Base-by-base conservation (phyloP, 192 early-diverging fungal species). In the Helicostylum pulchrum region DNA sequence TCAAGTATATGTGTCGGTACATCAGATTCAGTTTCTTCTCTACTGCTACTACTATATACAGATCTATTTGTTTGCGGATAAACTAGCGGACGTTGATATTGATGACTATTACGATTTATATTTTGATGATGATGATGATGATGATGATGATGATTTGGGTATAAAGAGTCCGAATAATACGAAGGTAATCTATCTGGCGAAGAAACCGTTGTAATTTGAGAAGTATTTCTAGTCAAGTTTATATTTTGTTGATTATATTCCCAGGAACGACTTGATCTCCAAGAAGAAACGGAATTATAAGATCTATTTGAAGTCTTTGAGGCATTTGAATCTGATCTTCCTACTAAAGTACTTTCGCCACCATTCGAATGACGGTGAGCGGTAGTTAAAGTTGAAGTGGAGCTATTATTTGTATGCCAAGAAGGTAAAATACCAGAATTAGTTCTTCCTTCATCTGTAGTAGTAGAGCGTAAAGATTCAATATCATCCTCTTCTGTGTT, bases 151-250 rank as follows among this genome's bases (percentile, higher is more conserved):
- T 48, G 54, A 5, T 23, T 9, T 51, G 17, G 20, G 5, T 51
- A 23, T 50, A 50, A 59, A 6, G 42, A 15, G 19, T 55, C 10
- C 3, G 39, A 11, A 14, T 10, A 21, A 45, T 39, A 45, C 0
- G 57, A 59, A 4, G 39, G 43, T 14, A 59, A 45, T 14, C 57
- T 31, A 12, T 64, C 62, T 3, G 50, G 62, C 3, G 49, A 43
- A 26, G 71, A 67, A 17, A 46, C 39, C 2, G 45, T 58, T 30
- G 64, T 72, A 12, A 49, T 56, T 10, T 66, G 19, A 10, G 70
- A 72, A 1, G 64, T 72, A 44, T 72, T 72, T 6, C 70, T 53
- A 1, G 71, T 17, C 20, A 66, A 23, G n/a, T 31, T 65, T 20
- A 55, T 44, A 30, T 48, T 48, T 15, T 45, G 50, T 21, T 48